phyloP scores from a whole-genome alignment of 352 stramenopile genomes.

The Hyaloperonospora brassicae region DNA sequence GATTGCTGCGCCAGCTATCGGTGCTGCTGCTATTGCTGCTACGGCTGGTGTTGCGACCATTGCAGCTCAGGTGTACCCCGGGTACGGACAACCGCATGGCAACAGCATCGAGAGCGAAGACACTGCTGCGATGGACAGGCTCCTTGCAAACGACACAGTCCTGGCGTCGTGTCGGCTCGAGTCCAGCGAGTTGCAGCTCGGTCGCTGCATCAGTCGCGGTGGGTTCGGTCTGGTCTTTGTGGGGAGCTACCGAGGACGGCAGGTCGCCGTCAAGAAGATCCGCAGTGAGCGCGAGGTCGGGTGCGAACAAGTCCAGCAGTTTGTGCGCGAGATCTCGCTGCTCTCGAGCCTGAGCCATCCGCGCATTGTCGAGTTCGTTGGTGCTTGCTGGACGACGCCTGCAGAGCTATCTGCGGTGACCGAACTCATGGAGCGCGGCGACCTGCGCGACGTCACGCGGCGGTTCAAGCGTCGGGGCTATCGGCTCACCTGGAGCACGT shows the following conservation, averaged over 20 bases:
- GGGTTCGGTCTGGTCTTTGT: constrained; percentile 41
- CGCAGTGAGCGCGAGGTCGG: constrained; percentile 28
- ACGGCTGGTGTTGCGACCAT: not conserved
- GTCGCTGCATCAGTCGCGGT: constrained; percentile 32
- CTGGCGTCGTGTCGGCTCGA: constrained; percentile 33
- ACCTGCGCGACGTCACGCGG: constrained; percentile 49
- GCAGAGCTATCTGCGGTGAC: constrained; percentile 46
- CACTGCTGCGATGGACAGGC: constrained; percentile 18
- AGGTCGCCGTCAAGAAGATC: constrained; percentile 44
- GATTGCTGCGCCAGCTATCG: not conserved
- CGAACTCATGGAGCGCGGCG: constrained; percentile 61
- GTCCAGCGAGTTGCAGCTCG: constrained; percentile 27
- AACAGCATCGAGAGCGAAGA: constrained; percentile 26
- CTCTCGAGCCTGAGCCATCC: constrained; percentile 44
- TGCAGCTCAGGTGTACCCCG: constrained; percentile 5
- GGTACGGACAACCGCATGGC: constrained; percentile 17
- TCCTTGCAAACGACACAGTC: constrained; percentile 24
- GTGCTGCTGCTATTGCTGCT: not conserved
- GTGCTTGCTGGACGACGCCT: constrained; percentile 43
- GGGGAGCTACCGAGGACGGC: constrained; percentile 27
- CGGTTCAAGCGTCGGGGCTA: constrained; percentile 36
- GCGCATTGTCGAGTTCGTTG: constrained; percentile 60
- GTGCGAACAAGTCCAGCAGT: constrained; percentile 43
- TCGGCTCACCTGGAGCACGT: constrained; percentile 37
- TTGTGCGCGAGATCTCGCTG: constrained; percentile 50